Percentiles rank a stretch among this genome's conserved stretches.
Conservation (phyloP, 495 filamentous ascomycete genomes). For the Aspergillus hancockii region DNA sequence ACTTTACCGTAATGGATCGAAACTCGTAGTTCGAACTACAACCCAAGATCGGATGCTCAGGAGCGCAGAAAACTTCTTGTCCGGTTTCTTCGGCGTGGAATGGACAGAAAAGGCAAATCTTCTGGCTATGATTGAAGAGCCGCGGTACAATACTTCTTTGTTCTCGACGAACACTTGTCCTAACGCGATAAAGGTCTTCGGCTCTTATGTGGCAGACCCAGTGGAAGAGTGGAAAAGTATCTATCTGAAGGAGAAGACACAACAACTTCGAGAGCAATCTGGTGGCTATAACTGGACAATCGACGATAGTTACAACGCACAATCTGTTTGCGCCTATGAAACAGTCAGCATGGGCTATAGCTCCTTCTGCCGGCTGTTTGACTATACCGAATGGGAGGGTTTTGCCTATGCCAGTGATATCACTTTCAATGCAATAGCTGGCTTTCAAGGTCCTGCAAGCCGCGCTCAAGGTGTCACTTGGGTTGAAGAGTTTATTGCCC, state of each 20-base stretch:
- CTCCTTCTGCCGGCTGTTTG: constrained; percentile 51
- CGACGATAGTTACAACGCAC: constrained; percentile 53
- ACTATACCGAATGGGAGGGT: constrained; percentile 50
- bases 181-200: constrained; percentile 28
- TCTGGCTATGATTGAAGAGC: constrained; percentile 48
- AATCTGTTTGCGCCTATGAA: constrained; percentile 59
- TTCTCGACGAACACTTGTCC: constrained; percentile 38
- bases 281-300: constrained; percentile 50
- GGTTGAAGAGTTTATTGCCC: constrained; percentile 60
- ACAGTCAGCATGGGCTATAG: constrained; percentile 61
- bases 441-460: constrained; percentile 55
- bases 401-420: constrained; percentile 57
- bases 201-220: constrained; percentile 13
- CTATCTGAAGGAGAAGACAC: constrained; percentile 51
- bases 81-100: constrained; percentile 60
- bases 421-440: constrained; percentile 53
- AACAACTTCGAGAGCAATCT: constrained; percentile 46
- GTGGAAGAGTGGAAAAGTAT: constrained; percentile 35
- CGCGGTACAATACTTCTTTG: constrained; percentile 15
- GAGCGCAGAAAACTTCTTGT: constrained; percentile 47
- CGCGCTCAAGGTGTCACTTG: constrained; percentile 60
- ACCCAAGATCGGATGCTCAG: constrained; percentile 55
- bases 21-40: constrained; percentile 62
- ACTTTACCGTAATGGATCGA: constrained; percentile 59
- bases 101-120: constrained; percentile 57